Conservation (phyloP, 73 alveolate genomes). For the Tetrahymena borealis region DNA sequence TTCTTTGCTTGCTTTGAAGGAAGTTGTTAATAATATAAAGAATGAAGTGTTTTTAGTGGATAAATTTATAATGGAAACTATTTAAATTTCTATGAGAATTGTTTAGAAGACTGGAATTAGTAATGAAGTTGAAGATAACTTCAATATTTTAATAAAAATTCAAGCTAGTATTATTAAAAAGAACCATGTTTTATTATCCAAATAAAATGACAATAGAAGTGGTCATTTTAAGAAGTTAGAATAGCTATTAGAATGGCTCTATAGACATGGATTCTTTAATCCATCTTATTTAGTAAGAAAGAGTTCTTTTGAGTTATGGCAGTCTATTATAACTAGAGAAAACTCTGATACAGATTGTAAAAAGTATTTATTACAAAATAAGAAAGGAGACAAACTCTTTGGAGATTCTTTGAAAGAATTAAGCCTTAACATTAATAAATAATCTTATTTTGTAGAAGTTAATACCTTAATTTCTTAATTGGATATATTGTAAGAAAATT, state of each 20-base stretch:
- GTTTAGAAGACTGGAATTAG: conserved; percentile 65
- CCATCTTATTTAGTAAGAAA: neutral
- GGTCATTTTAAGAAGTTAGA: conserved; percentile 5
- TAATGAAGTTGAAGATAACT: conserved; percentile 54
- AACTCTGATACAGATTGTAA: neutral
- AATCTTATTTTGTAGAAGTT: neutral
- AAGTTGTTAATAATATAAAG: conserved; percentile 60
- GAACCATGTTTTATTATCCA: conserved; percentile 1
- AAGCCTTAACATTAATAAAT: neutral
- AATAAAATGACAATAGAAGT: conserved; percentile 27
- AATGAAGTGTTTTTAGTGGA: conserved; percentile 51
- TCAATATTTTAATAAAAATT: conserved; percentile 14
- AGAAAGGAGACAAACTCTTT: neutral
- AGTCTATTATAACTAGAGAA: neutral
- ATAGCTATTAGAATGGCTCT: neutral
- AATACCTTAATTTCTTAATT: neutral
- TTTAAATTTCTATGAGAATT: conserved; percentile 60
- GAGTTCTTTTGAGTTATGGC: neutral
- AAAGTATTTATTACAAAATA: neutral
- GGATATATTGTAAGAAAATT: neutral
- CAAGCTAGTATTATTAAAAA: neutral
- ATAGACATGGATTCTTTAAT: neutral
- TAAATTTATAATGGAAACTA: conserved; percentile 76
- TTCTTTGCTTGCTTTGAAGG: conserved; percentile 68
- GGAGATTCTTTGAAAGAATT: neutral